These are phyloP conservation scores for Monosporozyma aerobia DNA, from an alignment of 805 yeast genomes.

Conservation along the genomic window DNA sequence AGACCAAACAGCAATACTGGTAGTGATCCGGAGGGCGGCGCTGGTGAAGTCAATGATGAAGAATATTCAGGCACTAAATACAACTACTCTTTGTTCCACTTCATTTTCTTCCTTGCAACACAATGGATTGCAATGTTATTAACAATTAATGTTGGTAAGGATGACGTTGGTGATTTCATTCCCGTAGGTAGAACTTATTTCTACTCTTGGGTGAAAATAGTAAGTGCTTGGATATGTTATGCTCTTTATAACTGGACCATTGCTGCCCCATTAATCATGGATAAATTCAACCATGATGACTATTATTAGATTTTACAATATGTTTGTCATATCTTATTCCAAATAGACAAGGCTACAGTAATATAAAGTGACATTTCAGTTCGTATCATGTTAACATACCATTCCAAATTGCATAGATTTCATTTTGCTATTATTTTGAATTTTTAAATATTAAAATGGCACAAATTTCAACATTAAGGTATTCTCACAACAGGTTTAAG, in stretches of 20 bases:
- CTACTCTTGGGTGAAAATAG: conserved; percentile 87
- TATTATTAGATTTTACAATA: conserved; percentile 8
- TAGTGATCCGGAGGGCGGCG: conserved; percentile 26
- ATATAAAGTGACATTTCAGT: neutral
- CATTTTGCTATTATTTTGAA: neutral
- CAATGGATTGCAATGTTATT: conserved; percentile 92
- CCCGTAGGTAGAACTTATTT: conserved; percentile 97
- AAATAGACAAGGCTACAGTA: neutral
- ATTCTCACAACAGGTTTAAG: no score
- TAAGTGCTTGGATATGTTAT: conserved; percentile 89
- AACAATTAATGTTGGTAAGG: conserved; percentile 83
- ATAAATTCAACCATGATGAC: conserved; percentile 49
- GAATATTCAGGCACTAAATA: conserved; percentile 71
- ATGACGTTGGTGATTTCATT: conserved; percentile 76
- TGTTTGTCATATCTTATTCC: neutral
- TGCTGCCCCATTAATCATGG: conserved; percentile 87
- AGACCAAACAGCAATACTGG: conserved; percentile 18
- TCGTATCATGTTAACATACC: neutral
- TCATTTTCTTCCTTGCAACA: conserved; percentile 88
- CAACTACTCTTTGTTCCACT: conserved; percentile 79
- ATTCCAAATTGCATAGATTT: neutral
- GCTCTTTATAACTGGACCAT: conserved; percentile 82
- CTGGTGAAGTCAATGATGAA: conserved; percentile 27
- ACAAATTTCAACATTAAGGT: neutral
- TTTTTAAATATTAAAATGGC: neutral